Evolutionary conservation across 345 rosid species (phyloP).

Genomic region (Clausena lansium): DNA sequence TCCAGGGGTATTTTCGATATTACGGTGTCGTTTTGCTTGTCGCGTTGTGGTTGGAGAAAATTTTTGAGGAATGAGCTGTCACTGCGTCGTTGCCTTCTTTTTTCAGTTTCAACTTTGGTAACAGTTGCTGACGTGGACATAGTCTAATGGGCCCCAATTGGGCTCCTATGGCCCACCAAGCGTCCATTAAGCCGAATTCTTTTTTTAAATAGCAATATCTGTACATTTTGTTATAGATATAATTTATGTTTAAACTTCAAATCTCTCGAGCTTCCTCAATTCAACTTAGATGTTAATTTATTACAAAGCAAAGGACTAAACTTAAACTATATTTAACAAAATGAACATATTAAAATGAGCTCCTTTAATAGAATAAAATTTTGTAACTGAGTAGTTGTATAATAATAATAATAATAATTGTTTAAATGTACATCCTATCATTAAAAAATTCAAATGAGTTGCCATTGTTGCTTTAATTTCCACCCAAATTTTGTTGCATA

Average conservation of each 20-base stretch:
- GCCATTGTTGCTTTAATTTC: neutral
- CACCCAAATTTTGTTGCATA: neutral
- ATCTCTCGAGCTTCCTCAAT: no score
- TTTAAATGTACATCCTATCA: no score
- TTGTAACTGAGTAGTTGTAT: no score
- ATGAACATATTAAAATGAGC: no score
- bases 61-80: conserved; percentile 11
- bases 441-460: neutral
- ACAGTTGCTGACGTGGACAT: neutral
- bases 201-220: no score
- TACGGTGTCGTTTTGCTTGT: neutral
- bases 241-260: no score
- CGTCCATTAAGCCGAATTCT: neutral
- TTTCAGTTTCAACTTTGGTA: neutral
- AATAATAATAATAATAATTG: no score
- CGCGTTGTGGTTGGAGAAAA: neutral
- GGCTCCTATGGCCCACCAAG: neutral
- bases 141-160: neutral
- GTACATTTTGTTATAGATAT: no score
- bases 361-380: no score
- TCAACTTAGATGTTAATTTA: no score
- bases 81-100: neutral
- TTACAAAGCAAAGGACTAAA: no score
- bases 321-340: no score
- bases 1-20: neutral